phyloP scores from a whole-genome alignment of 768 basidiomycete genomes.

The Terana coerulea region DNA sequence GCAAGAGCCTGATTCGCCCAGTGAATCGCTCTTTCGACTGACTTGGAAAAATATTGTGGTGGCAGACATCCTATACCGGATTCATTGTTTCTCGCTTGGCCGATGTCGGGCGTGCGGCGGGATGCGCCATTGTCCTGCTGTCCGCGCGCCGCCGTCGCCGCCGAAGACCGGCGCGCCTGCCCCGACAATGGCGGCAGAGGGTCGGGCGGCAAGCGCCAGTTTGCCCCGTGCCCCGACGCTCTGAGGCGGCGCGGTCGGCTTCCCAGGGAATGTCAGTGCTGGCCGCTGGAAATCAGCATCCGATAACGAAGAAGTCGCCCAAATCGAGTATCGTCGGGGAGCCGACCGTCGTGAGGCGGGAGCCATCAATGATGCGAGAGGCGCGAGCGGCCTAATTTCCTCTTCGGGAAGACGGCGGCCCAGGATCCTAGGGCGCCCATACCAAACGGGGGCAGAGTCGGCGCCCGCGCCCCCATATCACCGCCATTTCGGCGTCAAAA shows the following conservation, averaged over 20 bases:
- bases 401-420: slow-evolving; percentile 5
- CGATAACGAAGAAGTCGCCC: slow-evolving; percentile 1
- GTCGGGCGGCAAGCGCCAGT: background rate
- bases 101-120: no score
- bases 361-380: slow-evolving; percentile 5
- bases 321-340: background rate
- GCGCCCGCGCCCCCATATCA: background rate
- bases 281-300: background rate
- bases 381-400: slow-evolving; percentile 3
- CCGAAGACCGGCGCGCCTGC: background rate
- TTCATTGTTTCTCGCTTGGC: no score
- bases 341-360: background rate
- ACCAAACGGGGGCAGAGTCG: background rate
- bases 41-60: slow-evolving; percentile 2
- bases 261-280: slow-evolving; percentile 1
- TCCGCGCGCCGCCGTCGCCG: background rate
- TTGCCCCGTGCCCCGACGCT: background rate
- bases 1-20: slow-evolving; percentile 3
- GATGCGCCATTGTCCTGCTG: no score
- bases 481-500: slow-evolving; percentile 4
- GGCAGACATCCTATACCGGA: no score
- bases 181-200: background rate
- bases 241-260: no score
- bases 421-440: background rate
- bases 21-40: background rate